These are phyloP conservation scores for Schizosaccharomyces osmophilus DNA, from an alignment of 805 yeast genomes.

Conservation along the genomic window DNA sequence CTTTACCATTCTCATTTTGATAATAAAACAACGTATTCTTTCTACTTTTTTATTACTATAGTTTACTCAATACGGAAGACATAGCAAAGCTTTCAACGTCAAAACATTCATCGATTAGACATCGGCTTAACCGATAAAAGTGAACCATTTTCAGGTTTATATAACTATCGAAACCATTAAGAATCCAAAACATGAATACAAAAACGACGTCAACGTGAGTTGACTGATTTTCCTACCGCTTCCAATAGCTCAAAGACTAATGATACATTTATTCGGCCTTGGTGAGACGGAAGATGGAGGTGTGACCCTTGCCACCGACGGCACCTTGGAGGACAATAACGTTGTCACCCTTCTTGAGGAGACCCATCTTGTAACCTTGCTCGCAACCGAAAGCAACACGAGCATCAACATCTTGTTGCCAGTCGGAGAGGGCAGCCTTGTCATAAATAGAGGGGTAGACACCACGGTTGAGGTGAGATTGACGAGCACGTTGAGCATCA, in stretches of 20 bases:
- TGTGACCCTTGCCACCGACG: slow-evolving; percentile 96
- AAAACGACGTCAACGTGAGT: neutral
- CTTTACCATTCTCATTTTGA: too few relatives aligned
- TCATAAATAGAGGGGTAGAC: slow-evolving; percentile 87
- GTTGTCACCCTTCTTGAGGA: slow-evolving; percentile 66
- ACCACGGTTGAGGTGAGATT: slow-evolving; percentile 90
- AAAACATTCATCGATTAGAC: too few relatives aligned
- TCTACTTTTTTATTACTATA: too few relatives aligned
- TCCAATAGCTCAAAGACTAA: neutral
- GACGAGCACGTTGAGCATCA: slow-evolving; percentile 80
- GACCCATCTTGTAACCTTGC: slow-evolving; percentile 68
- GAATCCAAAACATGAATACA: neutral
- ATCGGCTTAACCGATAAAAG: too few relatives aligned
- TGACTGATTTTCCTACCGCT: too few relatives aligned
- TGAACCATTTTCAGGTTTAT: too few relatives aligned
- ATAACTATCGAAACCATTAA: neutral
- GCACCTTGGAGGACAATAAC: slow-evolving; percentile 94
- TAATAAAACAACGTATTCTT: too few relatives aligned
- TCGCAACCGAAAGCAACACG: slow-evolving; percentile 82
- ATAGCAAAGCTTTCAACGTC: too few relatives aligned
- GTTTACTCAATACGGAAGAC: too few relatives aligned
- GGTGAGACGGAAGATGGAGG: slow-evolving; percentile 68
- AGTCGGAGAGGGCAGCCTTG: slow-evolving; percentile 36
- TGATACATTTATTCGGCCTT: neutral
- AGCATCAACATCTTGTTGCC: slow-evolving; percentile 91